Evolutionary conservation across 2,329 filamentous ascomycete species (phyloP).

Genomic region (Aspergillus clavatus): DNA sequence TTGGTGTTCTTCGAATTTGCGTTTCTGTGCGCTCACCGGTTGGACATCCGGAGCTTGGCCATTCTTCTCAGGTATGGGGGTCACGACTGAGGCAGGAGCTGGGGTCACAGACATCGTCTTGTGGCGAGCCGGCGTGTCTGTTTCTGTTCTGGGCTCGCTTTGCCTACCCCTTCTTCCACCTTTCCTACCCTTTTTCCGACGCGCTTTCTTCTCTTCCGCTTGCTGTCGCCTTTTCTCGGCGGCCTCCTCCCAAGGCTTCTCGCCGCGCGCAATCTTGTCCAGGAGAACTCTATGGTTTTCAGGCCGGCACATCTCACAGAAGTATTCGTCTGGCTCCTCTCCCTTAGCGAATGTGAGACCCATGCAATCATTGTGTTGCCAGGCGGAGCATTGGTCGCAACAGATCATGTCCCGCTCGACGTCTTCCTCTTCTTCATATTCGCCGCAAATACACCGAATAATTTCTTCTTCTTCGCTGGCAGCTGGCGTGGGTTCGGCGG

Average conservation of each 20-base stretch:
- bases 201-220: conserved; percentile 53
- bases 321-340: conserved; percentile 77
- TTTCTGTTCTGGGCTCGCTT: conserved; percentile 56
- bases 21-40: conserved; percentile 37
- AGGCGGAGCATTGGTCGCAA: conserved; percentile 85
- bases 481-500: conserved; percentile 42
- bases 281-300: conserved; percentile 77
- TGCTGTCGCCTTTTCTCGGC: conserved; percentile 61
- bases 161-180: conserved; percentile 57
- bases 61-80: conserved; percentile 27
- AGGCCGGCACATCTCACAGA: conserved; percentile 84
- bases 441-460: conserved; percentile 90
- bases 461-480: conserved; percentile 59
- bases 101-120: conserved; percentile 26
- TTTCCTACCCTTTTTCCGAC: conserved; percentile 53
- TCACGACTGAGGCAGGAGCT: conserved; percentile 15
- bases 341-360: conserved; percentile 72
- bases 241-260: conserved; percentile 78
- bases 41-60: conserved; percentile 19
- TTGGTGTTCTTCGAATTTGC: conserved; percentile 41
- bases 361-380: conserved; percentile 98
- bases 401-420: conserved; percentile 90
- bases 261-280: conserved; percentile 70
- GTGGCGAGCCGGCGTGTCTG: conserved; percentile 35
- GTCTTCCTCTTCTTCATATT: conserved; percentile 78